Evolutionary conservation across 176 grass and related monocot genomes (phyloP), one percentile per base, ranked within the genome.

Genomic region (Phoenix dactylifera): DNA sequence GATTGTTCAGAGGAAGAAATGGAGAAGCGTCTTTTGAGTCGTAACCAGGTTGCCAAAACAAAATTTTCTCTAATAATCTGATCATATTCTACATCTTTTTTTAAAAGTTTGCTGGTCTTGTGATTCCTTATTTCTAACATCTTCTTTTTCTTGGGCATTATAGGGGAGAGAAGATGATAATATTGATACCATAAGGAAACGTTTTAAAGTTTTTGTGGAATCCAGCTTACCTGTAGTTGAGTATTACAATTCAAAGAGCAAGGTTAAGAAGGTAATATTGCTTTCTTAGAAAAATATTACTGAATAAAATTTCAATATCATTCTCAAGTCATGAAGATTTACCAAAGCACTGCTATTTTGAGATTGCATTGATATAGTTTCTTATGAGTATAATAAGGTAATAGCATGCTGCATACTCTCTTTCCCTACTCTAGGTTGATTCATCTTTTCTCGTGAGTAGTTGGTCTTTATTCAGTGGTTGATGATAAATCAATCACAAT

Each of bases 161-260:
- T 71, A 97, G 92, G 92, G 92, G 64, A 86, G 92, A 77, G 92
- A 89, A 75, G 92, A 97, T 85, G 92, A 91, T 71, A 97, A 97
- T 62, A 85, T 97, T 55, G 92, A 97, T 59, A 97, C 92, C 49
- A 97, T 97, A 63, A 85, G 70, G 60, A 97, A 97, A 74, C 79
- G 92, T 57, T 97, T 97, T 58, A 85, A 71, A 59, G 87, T 90
- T 81, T 88, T 88, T 82, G 62, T 66, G 18, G 92, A 97, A 77
- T 97, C 92, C 18, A 97, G 92, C 65, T 72, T 90, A 66, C 92
- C 92, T 85, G 92, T 97, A 49, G 71, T 97, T 65, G 77, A 97
- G 69, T 69, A 91, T 54, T 97, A 97, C 49, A 74, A 49, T 1
- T 51, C 39, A 5, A 82, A 72, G 72, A 59, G 72, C 18, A 97